Conservation (phyloP, 1,284 basidiomycete species). For the Lentinula novae-zelandiae region DNA sequence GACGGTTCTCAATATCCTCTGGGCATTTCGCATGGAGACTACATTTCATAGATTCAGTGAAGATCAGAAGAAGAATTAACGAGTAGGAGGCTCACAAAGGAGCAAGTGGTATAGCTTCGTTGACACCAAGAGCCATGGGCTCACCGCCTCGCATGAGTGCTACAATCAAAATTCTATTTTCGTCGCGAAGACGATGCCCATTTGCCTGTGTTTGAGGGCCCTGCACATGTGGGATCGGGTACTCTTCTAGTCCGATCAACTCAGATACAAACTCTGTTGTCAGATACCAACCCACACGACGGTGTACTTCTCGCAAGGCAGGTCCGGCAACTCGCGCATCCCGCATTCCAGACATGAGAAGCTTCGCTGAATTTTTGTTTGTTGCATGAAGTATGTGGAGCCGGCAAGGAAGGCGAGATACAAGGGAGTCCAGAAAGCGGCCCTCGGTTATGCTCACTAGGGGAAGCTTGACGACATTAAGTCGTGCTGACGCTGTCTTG, state of each 20-base stretch:
- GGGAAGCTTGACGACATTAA: not conserved
- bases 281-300: slow-evolving; percentile 19
- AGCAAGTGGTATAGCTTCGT: slow-evolving; percentile 18
- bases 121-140: slow-evolving; percentile 22
- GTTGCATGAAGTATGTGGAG: slow-evolving; percentile 16
- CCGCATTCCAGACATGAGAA: slow-evolving; percentile 24
- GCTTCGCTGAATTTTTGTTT: slow-evolving; percentile 18
- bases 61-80: not conserved
- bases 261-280: slow-evolving; percentile 18
- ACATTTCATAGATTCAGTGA: not conserved
- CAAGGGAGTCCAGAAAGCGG: slow-evolving; percentile 10
- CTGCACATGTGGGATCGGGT: slow-evolving; percentile 21
- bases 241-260: slow-evolving; percentile 21
- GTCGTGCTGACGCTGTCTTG: slow-evolving; percentile 5
- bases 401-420: not conserved
- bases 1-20: slow-evolving; percentile 17
- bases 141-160: slow-evolving; percentile 25
- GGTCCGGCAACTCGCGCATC: slow-evolving; percentile 20
- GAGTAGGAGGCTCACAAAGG: slow-evolving; percentile 14
- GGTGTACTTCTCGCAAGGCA: slow-evolving; percentile 20
- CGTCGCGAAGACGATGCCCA: slow-evolving; percentile 20
- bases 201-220: slow-evolving; percentile 18
- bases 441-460: not conserved
- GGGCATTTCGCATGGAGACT: slow-evolving; percentile 21
- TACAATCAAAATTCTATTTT: slow-evolving; percentile 20